Evolutionary conservation across 1,139 yeast genomes (phyloP), one percentile per base, ranked within the genome.

Genomic region (Blastobotrys elegans): DNA sequence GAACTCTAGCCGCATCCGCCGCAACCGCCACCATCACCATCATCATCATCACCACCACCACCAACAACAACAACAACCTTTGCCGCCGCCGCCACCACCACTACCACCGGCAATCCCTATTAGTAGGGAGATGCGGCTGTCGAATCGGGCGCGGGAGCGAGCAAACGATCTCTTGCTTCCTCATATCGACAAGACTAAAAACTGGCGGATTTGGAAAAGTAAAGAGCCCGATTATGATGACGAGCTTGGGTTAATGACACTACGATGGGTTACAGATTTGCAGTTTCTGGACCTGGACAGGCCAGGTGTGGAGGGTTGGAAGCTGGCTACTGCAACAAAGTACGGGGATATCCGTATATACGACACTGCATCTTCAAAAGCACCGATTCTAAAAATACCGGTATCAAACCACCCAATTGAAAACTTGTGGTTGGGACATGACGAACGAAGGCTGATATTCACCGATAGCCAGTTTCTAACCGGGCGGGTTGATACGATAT

Each of bases 241-340:
- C 3, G 46, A 36, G 3, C 11, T 10, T n/a, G 40, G 40, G 7
- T 35, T 18, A 18, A 11, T 27, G 32, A 20, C 24, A 13, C 55
- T 67, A 5, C 55, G 61, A 1, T 66, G 70, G 70, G 53, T 64
- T 24, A 58, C 65, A 39, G 69, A 64, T 34, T 49, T 63, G n/a
- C 57, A 53, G 39, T 66, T 66, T 48, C 46, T 65, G 32, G 65
- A 64, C 40, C 40, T 55, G 4, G 55, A 57, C 27, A 47, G 67
- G 7, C 57, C 56, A 3, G 40, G 49, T 11, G 42, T 50, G 0
- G 51, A 50, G 11, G 65, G 65, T 20, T 65, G 63, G 58, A 53
- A 64, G 37, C 46, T 65, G 13, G 67, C 58, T 2, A 55, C 58
- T 13, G 55, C 61, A 14, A 64, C 68, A 10, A 49, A 66, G 41